Evolutionary conservation across 345 rosid species (phyloP), one percentile per base, ranked within the genome.

Genomic region (Hirschfeldia incana): DNA sequence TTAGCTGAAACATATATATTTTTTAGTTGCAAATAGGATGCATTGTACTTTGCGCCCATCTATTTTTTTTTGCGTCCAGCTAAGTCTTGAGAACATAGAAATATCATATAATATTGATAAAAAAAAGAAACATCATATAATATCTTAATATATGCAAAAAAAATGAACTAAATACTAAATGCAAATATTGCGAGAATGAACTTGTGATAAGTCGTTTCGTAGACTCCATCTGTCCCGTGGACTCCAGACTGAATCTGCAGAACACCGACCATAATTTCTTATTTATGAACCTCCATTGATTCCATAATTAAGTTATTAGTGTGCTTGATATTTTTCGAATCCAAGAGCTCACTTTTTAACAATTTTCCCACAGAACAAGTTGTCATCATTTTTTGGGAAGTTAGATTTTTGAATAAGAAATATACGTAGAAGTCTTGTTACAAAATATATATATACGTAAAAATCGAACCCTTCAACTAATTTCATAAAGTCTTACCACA

Each of bases 381-480:
- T 21, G 21, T 21, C 21, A 21, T 21, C 21, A 21, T 21, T 21
- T 21, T 21, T 65, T 46, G 34, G 8, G 5, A n/a, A 61, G 57
- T 51, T 27, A 17, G 33, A 28, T n/a, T n/a, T 42, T 28, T 30
- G 17, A 32, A 49, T 59, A 11, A 58, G 12, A 65, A 55, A 12
- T 71, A 17, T 6, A 32, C 16, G 26, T 28, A 51, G 30, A 67
- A 46, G 8, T 61, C 17, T 21, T 21, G 21, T 21, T 21, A 21
- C 21, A 21, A 21, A 21, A 21, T 21, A 21, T 21, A 21, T 21
- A 12, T 71, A 17, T 6, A 32, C 16, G 26, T 28, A 51, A 39
- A 68, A 46, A 6, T 61, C 21, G 70, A 79, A 37, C 67, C 63
- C 16, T 59, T 49, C 78, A 74, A 69, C 60, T 15, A 67, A 66